Evolutionary conservation across 352 stramenopile genomes (phyloP), one percentile per base, ranked within the genome.

Genomic region (Saprolegnia parasitica): DNA sequence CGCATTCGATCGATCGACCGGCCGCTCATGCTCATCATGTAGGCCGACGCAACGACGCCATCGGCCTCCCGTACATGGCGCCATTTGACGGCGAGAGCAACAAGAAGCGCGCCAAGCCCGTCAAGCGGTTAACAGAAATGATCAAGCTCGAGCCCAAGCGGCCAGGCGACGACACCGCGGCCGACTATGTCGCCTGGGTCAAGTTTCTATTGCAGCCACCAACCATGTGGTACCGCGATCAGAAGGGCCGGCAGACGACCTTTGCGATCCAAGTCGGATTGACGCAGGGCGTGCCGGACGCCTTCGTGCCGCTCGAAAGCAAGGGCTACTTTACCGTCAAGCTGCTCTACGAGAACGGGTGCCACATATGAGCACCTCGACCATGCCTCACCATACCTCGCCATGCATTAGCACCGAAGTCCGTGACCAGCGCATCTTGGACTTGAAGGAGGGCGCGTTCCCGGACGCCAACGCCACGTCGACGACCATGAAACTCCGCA

Each of bases 171-270:
- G 29, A 35, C 29, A 6, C 29, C 29, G 29, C 29, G 29, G 5
- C 47, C n/a, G 47, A 55, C n/a, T 55, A 55, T 55, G 47, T 29
- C n/a, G 47, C 47, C 24, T 55, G 47, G 47, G 47, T 55, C n/a
- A 55, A 55, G 47, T 55, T 55, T 55, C 2, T 55, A 29, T 29
- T 55, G 24, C 47, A 55, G n/a, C 47, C 47, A 5, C 47, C 47
- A 55, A 5, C 47, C 2, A 29, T 55, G 24, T 55, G 47, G 47
- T 55, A 55, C 24, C 47, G 47, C n/a, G 47, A 55, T 55, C 47
- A 55, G 24, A 55, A 55, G 24, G 47, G 47, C n/a, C 47, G 47
- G 24, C 47, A 55, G 24, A 55, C 47, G 47, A 55, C 47, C n/a
- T 55, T 55, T 55, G 24, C n/a, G n/a, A 55, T 55, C 24, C n/a